Evolutionary conservation across 306 rosid genomes (phyloP), one percentile per base, ranked within the genome.

Genomic region (Arachis hypogaea): DNA sequence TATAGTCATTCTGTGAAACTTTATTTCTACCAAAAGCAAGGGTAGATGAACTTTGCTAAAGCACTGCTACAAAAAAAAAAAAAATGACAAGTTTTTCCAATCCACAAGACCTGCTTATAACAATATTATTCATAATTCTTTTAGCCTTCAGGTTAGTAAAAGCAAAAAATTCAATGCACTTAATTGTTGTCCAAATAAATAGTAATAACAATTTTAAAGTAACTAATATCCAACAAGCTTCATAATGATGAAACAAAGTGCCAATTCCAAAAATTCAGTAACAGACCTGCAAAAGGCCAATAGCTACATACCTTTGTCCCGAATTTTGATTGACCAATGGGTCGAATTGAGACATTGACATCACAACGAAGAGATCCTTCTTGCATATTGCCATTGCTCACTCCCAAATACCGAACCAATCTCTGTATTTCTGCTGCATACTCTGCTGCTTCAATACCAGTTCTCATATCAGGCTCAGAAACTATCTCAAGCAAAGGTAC

Each of bases 391-490:
- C 98, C 98, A 80, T 94, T 94, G 89, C 97, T 80, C 73, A 94
- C 94, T 74, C 93, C 96, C 85, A 94, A 85, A 85, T 94, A 94
- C 77, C 93, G 75, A 77, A 91, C 97, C 83, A 94, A 74, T 78
- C 96, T 89, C 88, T 94, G 98, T 51, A 93, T 2, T 71, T 94
- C 98, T 60, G 96, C 93, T 36, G 96, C 98, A 72, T 91, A 94
- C 81, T 94, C 98, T 30, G 98, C 91, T 73, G 98, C 98, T 82
- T 94, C 98, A 74, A 89, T 91, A 65, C 98, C 96, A 75, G 66
- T 94, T 80, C 96, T 91, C 97, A 94, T 89, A 79, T 94, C 96
- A 68, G 98, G 97, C 84, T 94, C 98, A 71, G 97, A 94, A 82
- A 94, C 97, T 81, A 94, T 91, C 86, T 94, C 97, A 72, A 91